Conservation (phyloP, 192 early-diverging fungal species). For the Radiomyces spectabilis region DNA sequence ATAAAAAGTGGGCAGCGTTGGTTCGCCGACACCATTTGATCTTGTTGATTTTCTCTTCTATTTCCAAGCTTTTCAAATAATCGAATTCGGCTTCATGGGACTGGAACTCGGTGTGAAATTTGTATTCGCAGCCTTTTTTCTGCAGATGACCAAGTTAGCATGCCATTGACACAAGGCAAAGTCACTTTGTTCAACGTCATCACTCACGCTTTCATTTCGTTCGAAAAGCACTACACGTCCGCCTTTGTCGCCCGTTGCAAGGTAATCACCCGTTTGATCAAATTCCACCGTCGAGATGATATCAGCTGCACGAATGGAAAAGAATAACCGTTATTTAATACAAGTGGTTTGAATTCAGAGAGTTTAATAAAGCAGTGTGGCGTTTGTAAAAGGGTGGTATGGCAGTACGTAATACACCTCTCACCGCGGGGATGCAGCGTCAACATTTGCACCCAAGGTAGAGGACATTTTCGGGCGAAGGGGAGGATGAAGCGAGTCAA, state of each 20-base stretch:
- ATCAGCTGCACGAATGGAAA: conserved; percentile 61
- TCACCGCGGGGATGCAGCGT: too few relatives aligned
- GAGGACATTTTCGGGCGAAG: too few relatives aligned
- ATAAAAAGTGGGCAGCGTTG: conserved; percentile 84
- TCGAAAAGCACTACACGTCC: conserved; percentile 98
- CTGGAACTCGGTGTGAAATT: conserved; percentile 94
- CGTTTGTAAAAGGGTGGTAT: too few relatives aligned
- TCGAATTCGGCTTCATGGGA: conserved; percentile 96
- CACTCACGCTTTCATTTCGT: conserved; percentile 89
- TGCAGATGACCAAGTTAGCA: conserved; percentile 27
- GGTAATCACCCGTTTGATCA: conserved; percentile 92
- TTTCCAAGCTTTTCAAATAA: conserved; percentile 90
- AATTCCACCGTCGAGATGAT: conserved; percentile 99
- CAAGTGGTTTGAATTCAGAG: background rate
- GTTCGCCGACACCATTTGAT: conserved; percentile 89
- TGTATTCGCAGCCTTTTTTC: conserved; percentile 95
- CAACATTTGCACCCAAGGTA: too few relatives aligned
- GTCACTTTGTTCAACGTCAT: too few relatives aligned
- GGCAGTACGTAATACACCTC: too few relatives aligned
- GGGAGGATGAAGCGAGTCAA: too few relatives aligned
- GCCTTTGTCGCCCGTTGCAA: conserved; percentile 97
- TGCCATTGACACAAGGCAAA: too few relatives aligned
- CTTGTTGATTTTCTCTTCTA: conserved; percentile 96
- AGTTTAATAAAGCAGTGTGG: background rate
- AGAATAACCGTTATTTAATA: background rate